Evolutionary conservation across 495 filamentous ascomycete species (phyloP), one percentile per base, ranked within the genome.

Genomic region (Umbilicaria muhlenbergii): DNA sequence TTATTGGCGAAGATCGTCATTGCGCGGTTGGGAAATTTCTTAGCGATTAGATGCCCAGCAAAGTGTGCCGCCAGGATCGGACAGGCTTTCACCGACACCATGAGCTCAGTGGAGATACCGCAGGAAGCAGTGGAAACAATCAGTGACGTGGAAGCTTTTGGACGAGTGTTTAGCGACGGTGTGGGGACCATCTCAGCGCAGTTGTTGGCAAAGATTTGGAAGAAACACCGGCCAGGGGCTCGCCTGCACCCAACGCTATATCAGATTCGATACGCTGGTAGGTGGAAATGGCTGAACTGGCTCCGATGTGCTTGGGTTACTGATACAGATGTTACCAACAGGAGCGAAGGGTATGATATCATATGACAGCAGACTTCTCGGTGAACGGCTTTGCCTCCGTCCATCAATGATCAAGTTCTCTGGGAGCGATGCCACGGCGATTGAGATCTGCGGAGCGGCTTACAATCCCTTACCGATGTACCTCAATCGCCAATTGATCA

Each of bases 41-140:
- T 58, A 5, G 19, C 59, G 0, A 81, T 91, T 36, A 61, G 59
- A 4, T 78, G 67, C 3, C 81, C 83, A 0, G 83, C 86, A 1
- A 77, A 74, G 44, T 86, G 80, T 43, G 86, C 86, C 0, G 85
- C 86, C 0, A 66, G 84, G 28, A 87, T 91, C 32, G 86, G 86
- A 1, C 86, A 91, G 51, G 77, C 81, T 0, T 91, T 91, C 41
- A 82, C 83, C 0, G 81, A 91, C 45, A 91, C 86, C 0, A 68
- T 62, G 1, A 62, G 58, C 31, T 61, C 78, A 0, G 63, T 73
- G 19, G 49, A 68, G 0, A 51, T 83, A 1, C 50, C 62, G 3
- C 46, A 66, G 5, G 32, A 61, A 14, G 57, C 61, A 1, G 33
- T 52, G 39, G 8, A 3, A 15, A 24, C 0, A 0, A 69, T 77